Conservation (phyloP, 768 basidiomycete genomes). For the Agrocybe pediades region DNA sequence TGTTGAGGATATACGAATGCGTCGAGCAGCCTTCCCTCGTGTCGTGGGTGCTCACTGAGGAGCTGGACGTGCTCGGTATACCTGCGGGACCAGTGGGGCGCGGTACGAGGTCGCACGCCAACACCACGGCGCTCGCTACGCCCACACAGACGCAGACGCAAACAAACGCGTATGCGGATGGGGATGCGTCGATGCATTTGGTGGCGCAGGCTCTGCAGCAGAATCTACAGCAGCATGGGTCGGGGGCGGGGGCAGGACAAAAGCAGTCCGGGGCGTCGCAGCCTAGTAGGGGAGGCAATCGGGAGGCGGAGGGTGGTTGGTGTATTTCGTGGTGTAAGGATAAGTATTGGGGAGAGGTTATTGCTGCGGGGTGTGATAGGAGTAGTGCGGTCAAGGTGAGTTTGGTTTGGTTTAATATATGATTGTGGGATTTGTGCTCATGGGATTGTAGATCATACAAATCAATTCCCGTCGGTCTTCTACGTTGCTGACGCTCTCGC, state of each 20-base stretch:
- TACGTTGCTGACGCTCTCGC: slow-evolving; percentile 55
- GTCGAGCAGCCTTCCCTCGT: slow-evolving; percentile 72
- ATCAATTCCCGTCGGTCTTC: slow-evolving; percentile 69
- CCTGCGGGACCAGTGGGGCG: slow-evolving; percentile 43
- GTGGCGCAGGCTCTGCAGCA: slow-evolving; percentile 69
- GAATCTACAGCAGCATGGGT: slow-evolving; percentile 35
- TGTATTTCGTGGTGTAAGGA: slow-evolving; percentile 96
- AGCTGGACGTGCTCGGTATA: slow-evolving; percentile 70
- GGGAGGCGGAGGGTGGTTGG: slow-evolving; percentile 92
- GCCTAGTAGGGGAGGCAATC: slow-evolving; percentile 50
- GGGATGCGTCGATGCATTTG: slow-evolving; percentile 55
- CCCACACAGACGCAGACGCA: slow-evolving; percentile 82
- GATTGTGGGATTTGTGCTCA: background rate
- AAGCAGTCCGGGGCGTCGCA: slow-evolving; percentile 18
- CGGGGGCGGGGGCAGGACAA: no score
- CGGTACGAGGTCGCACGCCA: slow-evolving; percentile 50
- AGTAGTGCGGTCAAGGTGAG: slow-evolving; percentile 77
- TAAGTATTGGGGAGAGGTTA: slow-evolving; percentile 89
- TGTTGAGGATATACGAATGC: slow-evolving; percentile 89
- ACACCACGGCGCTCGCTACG: slow-evolving; percentile 67
- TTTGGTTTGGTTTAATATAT: background rate
- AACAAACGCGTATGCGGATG: slow-evolving; percentile 42
- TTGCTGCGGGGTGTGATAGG: slow-evolving; percentile 77
- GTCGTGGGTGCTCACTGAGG: slow-evolving; percentile 77
- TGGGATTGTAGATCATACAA: slow-evolving; percentile 63